Conservation (phyloP, 305 asterid species). For the Rubia balearica region DNA sequence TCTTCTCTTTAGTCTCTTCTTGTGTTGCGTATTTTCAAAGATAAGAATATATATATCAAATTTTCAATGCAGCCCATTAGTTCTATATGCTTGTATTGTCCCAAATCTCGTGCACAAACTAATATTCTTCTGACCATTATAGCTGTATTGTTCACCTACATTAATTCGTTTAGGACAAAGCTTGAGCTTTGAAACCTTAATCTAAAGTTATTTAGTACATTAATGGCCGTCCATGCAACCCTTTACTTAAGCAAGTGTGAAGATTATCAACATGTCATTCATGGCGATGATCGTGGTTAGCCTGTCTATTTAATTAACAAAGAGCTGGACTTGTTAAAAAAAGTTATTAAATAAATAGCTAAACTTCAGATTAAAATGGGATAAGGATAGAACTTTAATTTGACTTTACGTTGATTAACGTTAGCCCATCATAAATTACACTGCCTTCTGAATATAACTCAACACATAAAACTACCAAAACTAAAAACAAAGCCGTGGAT, state of each 20-base stretch:
- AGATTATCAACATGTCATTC: not conserved
- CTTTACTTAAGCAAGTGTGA: not conserved
- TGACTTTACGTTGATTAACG: not conserved
- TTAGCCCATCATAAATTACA: not conserved
- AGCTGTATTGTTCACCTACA: conserved; percentile 7
- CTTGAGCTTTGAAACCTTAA: conserved; percentile 3
- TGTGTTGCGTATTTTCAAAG: conserved; percentile 11
- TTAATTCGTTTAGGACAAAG: conserved; percentile 1
- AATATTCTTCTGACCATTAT: conserved; percentile 40
- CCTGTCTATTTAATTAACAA: not conserved
- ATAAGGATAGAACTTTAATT: too few species aligned
- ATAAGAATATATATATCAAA: conserved; percentile 16
- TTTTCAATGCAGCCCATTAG: conserved; percentile 32
- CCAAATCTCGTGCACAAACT: conserved; percentile 34
- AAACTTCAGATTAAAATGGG: too few species aligned
- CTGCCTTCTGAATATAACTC: not conserved
- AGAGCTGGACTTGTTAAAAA: too few species aligned
- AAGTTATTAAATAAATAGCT: too few species aligned
- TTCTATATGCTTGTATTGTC: conserved; percentile 23
- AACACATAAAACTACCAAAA: not conserved
- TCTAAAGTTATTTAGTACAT: too few species aligned
- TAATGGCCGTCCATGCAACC: conserved; percentile 12
- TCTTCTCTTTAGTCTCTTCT: conserved; percentile 23
- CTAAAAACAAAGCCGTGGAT: conserved; percentile 1
- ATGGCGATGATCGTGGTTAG: conserved; percentile 5